Evolutionary conservation across 2,329 filamentous ascomycete genomes (phyloP).

Genomic region (Trichoderma breve): DNA sequence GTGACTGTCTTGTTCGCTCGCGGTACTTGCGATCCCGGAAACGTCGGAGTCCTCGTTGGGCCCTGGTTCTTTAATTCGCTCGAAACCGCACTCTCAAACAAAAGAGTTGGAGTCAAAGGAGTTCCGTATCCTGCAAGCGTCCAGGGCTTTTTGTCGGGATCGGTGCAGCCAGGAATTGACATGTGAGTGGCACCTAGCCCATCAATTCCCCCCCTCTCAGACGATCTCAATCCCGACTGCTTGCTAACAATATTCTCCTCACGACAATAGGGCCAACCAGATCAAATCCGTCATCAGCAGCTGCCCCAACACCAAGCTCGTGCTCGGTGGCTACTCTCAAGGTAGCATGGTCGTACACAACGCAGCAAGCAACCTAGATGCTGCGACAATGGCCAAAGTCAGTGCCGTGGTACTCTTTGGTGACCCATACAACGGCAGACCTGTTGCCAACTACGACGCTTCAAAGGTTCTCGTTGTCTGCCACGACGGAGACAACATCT

Average conservation of each 20-base stretch:
- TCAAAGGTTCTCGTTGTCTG: conserved; percentile 27
- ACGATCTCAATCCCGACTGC: background rate
- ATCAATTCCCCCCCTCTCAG: too few species aligned
- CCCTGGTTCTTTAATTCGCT: conserved; percentile 31
- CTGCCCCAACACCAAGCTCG: conserved; percentile 28
- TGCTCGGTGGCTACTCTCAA: conserved; percentile 32
- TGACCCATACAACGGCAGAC: conserved; percentile 28
- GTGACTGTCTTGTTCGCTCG: conserved; percentile 32
- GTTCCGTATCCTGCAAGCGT: conserved; percentile 31
- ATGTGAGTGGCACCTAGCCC: conserved; percentile 24
- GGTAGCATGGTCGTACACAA: conserved; percentile 31
- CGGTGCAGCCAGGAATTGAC: conserved; percentile 23
- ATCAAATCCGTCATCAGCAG: conserved; percentile 31
- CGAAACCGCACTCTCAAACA: conserved; percentile 11
- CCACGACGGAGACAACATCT: conserved; percentile 32
- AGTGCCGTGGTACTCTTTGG: conserved; percentile 35
- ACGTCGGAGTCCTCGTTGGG: conserved; percentile 31
- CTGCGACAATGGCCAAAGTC: conserved; percentile 27
- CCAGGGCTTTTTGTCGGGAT: conserved; percentile 28
- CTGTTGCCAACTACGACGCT: conserved; percentile 26
- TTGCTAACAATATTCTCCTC: background rate
- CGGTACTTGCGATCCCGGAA: conserved; percentile 33
- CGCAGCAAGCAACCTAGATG: conserved; percentile 27
- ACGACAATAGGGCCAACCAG: conserved; percentile 33
- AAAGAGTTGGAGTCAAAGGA: conserved; percentile 28